phyloP scores from a whole-genome alignment of 129 eudicot genomes.

The Tagetes patula region DNA sequence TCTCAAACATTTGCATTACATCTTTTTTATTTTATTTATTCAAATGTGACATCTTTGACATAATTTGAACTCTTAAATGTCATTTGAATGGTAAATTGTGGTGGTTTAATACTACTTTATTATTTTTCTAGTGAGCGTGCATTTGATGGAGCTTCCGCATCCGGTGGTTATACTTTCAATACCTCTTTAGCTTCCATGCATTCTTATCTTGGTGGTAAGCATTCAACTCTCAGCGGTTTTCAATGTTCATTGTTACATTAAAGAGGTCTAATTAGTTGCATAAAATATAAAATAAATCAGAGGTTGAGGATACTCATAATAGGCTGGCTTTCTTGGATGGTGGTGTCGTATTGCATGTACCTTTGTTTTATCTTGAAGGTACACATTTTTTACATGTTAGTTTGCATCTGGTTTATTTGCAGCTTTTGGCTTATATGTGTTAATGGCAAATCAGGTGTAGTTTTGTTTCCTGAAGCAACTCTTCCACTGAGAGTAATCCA shows the following conservation, averaged over 20 bases:
- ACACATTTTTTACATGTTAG: neutral
- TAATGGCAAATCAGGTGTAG: slow-evolving; percentile 61
- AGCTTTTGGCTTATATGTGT: neutral
- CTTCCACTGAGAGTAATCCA: slow-evolving; percentile 81
- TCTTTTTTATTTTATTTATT: neutral
- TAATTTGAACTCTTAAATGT: neutral
- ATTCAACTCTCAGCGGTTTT: neutral
- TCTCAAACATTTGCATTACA: neutral
- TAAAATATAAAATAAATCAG: slow-evolving; percentile 47
- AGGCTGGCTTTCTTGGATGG: slow-evolving; percentile 77
- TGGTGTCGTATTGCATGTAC: slow-evolving; percentile 65
- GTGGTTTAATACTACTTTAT: neutral
- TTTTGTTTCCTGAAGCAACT: slow-evolving; percentile 88
- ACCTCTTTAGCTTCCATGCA: slow-evolving; percentile 75
- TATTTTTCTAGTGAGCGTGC: slow-evolving; percentile 40
- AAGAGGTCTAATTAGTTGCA: slow-evolving; percentile 15
- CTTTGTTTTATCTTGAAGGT: slow-evolving; percentile 92
- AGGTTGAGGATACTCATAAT: slow-evolving; percentile 83
- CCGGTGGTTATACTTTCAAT: slow-evolving; percentile 58
- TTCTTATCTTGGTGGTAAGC: slow-evolving; percentile 94
- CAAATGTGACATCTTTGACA: neutral
- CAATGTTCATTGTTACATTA: neutral
- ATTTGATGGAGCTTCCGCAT: slow-evolving; percentile 44
- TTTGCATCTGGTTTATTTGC: slow-evolving; percentile 3
- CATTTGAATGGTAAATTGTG: neutral